Conservation (phyloP, 768 basidiomycete species). For the Tulasnella sp. region DNA sequence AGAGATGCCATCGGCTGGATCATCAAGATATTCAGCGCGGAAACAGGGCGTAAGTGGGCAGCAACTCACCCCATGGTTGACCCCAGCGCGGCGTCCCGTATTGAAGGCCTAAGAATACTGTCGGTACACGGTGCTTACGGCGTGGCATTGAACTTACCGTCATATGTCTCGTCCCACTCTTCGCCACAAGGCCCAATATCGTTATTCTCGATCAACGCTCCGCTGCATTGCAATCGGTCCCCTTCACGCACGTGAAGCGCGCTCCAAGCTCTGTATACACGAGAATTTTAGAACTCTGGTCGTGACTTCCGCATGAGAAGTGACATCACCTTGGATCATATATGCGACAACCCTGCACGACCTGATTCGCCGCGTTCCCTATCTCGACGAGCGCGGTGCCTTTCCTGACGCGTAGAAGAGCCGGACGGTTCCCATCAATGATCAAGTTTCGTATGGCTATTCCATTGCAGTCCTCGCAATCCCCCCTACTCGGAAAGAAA, state of each 20-base stretch:
- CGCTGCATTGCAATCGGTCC: neutral
- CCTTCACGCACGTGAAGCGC: neutral
- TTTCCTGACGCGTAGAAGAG: neutral
- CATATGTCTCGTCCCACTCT: neutral
- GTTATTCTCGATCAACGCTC: neutral
- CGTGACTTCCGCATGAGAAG: neutral
- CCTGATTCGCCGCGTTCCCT: neutral
- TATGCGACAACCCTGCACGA: neutral
- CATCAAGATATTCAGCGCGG: neutral
- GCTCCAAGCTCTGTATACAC: neutral
- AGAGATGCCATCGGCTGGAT: neutral
- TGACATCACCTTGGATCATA: neutral
- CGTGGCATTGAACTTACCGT: neutral
- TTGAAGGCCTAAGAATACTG: neutral
- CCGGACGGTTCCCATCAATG: neutral
- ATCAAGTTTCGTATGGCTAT: neutral
- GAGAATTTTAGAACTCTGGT: neutral
- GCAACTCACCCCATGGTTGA: neutral
- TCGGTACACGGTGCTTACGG: too few relatives aligned
- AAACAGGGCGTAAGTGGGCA: neutral
- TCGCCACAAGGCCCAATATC: neutral
- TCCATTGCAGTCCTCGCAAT: neutral
- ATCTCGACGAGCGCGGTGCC: neutral
- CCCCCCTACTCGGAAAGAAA: neutral
- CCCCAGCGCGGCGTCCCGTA: neutral